Evolutionary conservation across 2,329 filamentous ascomycete genomes (phyloP).

Genomic region (Cladosporium sp.): DNA sequence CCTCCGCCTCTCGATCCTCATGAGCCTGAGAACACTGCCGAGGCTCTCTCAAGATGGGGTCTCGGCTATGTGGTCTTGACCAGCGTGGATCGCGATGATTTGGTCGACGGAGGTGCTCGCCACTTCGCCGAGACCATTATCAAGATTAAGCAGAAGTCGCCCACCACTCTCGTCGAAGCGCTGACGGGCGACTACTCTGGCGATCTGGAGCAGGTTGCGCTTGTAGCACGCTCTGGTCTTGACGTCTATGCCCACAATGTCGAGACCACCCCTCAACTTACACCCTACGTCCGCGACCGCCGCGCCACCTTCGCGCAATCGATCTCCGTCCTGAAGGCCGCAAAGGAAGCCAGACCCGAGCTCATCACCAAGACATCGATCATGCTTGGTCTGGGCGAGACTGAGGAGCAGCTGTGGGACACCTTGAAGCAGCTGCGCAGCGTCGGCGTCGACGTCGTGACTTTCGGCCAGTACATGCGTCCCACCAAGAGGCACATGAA

Average conservation of each 20-base stretch:
- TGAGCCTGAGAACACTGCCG: conserved; percentile 93
- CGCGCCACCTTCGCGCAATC: conserved; percentile 86
- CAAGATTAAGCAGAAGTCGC: conserved; percentile 74
- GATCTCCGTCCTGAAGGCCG: conserved; percentile 70
- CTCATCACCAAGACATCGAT: conserved; percentile 98
- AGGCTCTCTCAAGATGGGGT: conserved; percentile 88
- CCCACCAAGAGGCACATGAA: conserved; percentile 97
- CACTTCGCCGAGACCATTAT: conserved; percentile 94
- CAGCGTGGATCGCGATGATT: conserved; percentile 86
- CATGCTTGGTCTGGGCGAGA: conserved; percentile 94
- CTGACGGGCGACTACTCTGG: conserved; percentile 84
- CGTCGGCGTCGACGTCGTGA: conserved; percentile 84
- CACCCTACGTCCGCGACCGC: conserved; percentile 83
- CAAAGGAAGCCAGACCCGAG: conserved; percentile 68
- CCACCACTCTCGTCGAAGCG: conserved; percentile 73
- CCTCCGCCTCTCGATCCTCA: conserved; percentile 84
- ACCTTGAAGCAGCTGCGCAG: conserved; percentile 76
- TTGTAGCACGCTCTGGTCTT: conserved; percentile 81
- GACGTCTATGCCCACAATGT: conserved; percentile 98
- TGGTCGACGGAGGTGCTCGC: conserved; percentile 77
- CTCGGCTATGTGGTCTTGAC: conserved; percentile 94
- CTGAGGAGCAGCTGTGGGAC: conserved; percentile 76
- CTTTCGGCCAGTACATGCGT: conserved; percentile 99
- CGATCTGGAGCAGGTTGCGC: conserved; percentile 76
- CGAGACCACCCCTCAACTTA: conserved; percentile 88